Evolutionary conservation across 2,329 filamentous ascomycete species (phyloP).

Genomic region (Colletotrichum theobromicola): DNA sequence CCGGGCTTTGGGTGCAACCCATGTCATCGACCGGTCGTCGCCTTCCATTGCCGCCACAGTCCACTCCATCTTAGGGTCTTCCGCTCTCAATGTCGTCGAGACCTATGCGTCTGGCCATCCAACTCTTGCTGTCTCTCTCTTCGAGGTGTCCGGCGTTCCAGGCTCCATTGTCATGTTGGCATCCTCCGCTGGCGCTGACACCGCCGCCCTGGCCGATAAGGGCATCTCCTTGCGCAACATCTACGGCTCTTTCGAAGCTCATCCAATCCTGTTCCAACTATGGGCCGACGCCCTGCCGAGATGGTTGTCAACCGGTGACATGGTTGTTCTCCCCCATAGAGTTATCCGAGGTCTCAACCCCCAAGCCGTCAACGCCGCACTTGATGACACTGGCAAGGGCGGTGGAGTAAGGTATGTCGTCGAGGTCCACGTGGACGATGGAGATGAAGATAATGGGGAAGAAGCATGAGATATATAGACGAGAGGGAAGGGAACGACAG

Average conservation of each 20-base stretch:
- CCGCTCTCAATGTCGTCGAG: not conserved
- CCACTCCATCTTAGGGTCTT: not conserved
- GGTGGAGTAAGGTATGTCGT: not conserved
- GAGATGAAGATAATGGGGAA: not conserved
- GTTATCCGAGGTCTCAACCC: not conserved
- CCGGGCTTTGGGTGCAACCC: not conserved
- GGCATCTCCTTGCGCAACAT: not conserved
- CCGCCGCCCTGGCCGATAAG: not conserved
- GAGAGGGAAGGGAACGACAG: not conserved
- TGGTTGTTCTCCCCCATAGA: not conserved
- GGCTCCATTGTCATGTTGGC: not conserved
- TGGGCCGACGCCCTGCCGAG: not conserved
- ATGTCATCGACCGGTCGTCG: not conserved
- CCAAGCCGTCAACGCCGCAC: not conserved
- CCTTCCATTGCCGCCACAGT: not conserved
- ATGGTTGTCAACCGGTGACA: not conserved
- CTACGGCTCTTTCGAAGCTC: not conserved
- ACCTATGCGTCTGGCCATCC: not conserved
- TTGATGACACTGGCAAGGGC: not conserved
- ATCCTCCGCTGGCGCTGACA: not conserved
- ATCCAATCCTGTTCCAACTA: not conserved
- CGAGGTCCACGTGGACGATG: not conserved
- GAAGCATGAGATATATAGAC: slow-evolving; percentile 10
- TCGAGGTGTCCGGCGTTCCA: too few relatives aligned
- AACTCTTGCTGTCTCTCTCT: not conserved